Evolutionary conservation across 2,329 filamentous ascomycete species (phyloP), one percentile per base, ranked within the genome.

Genomic region (Penicillium sclerotigenum): DNA sequence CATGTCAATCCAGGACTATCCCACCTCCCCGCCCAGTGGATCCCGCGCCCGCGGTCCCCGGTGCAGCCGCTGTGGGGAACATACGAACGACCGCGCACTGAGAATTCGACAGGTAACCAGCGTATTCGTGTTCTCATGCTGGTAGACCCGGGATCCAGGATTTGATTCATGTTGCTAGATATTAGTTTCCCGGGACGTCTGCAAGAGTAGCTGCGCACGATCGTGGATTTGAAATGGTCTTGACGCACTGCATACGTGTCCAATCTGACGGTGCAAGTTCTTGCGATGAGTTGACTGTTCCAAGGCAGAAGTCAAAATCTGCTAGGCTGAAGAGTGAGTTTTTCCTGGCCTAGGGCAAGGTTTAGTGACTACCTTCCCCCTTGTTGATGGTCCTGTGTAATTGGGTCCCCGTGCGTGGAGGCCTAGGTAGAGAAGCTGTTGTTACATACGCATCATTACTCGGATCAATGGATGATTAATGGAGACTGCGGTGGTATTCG

Each of bases 41-140:
- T 29, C 49, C 24, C 40, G n/a, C n/a, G n/a, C 38, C 37, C 38
- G 48, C 2, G 13, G 5, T 28, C 49, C 38, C 31, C 40, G 49
- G 10, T 24, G 40, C 22, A 52, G 8, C 49, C 38, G 37, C n/a
- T 45, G 38, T 46, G 49, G 49, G 20, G 49, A 52, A 22, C 18
- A 11, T 28, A 45, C 20, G 28, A 41, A 41, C 33, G 20, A 11
- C 29, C 14, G 18, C 16, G 18, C 37, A 45, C 40, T 4, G 10
- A 24, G 24, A 31, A 52, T 51, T 53, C 43, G 56, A 53, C 16
- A 42, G 48, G 36, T 34, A 34, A 37, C 14, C 16, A 48, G 24
- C 10, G 36, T 22, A 18, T 33, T 50, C 41, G 42, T 43, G 13
- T 51, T 16, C n/a, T 18, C 9, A 31, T 36, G 38, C 46, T 40